Evolutionary conservation across 2,329 filamentous ascomycete species (phyloP).

Genomic region (Magnaporthales sp.): DNA sequence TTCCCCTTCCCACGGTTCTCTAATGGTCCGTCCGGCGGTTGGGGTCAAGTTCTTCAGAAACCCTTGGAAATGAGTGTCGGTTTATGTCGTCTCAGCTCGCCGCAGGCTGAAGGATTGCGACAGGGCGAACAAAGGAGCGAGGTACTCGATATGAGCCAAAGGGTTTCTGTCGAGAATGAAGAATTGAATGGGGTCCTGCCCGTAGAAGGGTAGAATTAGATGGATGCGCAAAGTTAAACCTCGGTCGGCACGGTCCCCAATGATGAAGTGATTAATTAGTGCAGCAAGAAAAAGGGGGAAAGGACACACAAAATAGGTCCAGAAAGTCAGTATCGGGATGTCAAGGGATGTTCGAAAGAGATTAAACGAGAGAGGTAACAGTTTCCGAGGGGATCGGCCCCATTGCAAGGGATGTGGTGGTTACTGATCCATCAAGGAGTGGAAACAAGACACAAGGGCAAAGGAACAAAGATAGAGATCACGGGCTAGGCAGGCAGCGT

Average conservation of each 20-base stretch:
- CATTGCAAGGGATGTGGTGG: neutral
- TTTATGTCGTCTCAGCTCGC: conserved; percentile 13
- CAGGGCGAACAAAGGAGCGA: neutral
- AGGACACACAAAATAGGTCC: neutral
- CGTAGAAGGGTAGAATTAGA: conserved; percentile 17
- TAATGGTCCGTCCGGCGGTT: neutral
- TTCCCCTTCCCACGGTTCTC: neutral
- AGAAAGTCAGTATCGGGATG: neutral
- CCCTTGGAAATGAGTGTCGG: conserved; percentile 10
- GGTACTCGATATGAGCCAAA: neutral
- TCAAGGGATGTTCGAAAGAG: neutral
- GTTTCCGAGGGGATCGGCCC: neutral
- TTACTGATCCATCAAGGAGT: neutral
- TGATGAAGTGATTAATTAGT: neutral
- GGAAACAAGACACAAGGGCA: neutral
- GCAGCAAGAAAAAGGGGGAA: neutral
- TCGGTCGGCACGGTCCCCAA: neutral
- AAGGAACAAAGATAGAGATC: neutral
- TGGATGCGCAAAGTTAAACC: neutral
- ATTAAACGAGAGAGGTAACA: neutral
- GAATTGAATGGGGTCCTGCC: conserved; percentile 22
- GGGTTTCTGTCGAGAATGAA: conserved; percentile 5
- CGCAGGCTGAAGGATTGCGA: neutral
- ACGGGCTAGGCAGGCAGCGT: neutral
- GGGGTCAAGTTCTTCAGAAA: neutral